Conservation (phyloP, 257 asterid species). For the Echites panduratus region DNA sequence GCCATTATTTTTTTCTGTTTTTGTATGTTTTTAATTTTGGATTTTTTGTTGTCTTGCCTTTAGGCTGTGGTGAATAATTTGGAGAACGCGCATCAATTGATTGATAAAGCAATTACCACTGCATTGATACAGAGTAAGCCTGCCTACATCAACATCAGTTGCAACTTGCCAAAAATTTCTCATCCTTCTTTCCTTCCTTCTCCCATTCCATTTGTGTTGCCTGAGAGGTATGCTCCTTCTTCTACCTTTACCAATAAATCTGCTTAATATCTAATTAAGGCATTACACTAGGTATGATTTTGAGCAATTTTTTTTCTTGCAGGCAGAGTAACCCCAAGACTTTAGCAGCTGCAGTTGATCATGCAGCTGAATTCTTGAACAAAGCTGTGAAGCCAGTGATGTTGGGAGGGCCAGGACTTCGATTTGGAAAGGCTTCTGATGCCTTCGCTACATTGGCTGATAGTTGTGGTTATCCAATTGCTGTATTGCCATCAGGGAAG, state of each 20-base stretch:
- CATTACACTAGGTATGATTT: background rate
- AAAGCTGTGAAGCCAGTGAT: conserved; percentile 84
- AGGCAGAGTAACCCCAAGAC: conserved; percentile 64
- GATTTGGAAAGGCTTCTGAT: conserved; percentile 52
- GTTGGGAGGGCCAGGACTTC: conserved; percentile 77
- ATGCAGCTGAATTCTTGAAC: conserved; percentile 61
- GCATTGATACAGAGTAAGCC: conserved; percentile 85
- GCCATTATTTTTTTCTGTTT: background rate
- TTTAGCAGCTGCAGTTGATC: conserved; percentile 72
- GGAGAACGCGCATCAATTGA: conserved; percentile 78
- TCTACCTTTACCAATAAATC: background rate
- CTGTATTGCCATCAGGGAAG: conserved; percentile 77
- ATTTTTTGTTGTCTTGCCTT: conserved; percentile 13
- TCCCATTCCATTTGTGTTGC: conserved; percentile 61
- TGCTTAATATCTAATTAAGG: background rate
- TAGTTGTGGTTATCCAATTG: conserved; percentile 50
- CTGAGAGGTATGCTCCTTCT: conserved; percentile 46
- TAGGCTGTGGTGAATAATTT: conserved; percentile 77
- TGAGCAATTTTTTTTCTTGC: background rate
- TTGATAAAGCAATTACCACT: conserved; percentile 74
- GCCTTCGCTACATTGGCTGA: conserved; percentile 59
- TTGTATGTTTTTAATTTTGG: background rate
- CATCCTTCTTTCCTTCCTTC: conserved; percentile 66
- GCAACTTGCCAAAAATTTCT: conserved; percentile 67
- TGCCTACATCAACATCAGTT: conserved; percentile 66